Evolutionary conservation across 2,329 filamentous ascomycete species (phyloP).

Genomic region (Aureobasidium sp.): DNA sequence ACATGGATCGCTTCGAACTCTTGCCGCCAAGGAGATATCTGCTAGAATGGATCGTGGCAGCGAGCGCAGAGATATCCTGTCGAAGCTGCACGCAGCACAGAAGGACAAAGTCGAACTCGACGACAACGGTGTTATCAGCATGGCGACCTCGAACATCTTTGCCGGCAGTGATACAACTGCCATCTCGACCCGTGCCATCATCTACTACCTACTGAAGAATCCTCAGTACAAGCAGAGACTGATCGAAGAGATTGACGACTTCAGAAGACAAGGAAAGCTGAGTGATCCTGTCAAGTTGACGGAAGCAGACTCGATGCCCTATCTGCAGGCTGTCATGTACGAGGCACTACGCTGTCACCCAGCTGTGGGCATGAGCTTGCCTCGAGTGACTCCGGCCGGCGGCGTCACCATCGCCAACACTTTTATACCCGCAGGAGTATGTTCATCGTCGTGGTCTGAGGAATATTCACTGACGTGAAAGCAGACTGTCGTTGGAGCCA

Average conservation of each 20-base stretch:
- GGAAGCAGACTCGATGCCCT: slow-evolving; percentile 33
- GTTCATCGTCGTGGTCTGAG: neutral
- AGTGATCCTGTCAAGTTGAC: slow-evolving; percentile 25
- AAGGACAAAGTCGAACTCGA: slow-evolving; percentile 34
- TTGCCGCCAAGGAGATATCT: slow-evolving; percentile 26
- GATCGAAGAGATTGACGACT: slow-evolving; percentile 30
- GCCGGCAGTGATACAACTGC: slow-evolving; percentile 41
- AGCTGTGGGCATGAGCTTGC: slow-evolving; percentile 34
- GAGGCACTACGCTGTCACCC: slow-evolving; percentile 39
- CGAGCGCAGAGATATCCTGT: slow-evolving; percentile 33
- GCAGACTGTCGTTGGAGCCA: slow-evolving; percentile 25
- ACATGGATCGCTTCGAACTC: slow-evolving; percentile 29
- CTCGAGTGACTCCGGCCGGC: slow-evolving; percentile 33
- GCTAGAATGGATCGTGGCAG: slow-evolving; percentile 27
- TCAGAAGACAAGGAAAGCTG: slow-evolving; percentile 22
- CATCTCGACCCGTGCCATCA: slow-evolving; percentile 31
- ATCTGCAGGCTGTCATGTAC: slow-evolving; percentile 39
- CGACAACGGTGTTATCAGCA: slow-evolving; percentile 31
- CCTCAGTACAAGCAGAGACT: slow-evolving; percentile 26
- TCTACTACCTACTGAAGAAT: slow-evolving; percentile 34
- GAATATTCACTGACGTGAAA: neutral
- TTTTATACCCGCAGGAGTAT: slow-evolving; percentile 25
- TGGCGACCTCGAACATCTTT: slow-evolving; percentile 34
- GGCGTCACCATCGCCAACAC: slow-evolving; percentile 32
- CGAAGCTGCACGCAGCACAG: slow-evolving; percentile 31